Evolutionary conservation across 1,139 yeast species (phyloP), one percentile per base, ranked within the genome.

Genomic region (Yamadazyma epiphylla): DNA sequence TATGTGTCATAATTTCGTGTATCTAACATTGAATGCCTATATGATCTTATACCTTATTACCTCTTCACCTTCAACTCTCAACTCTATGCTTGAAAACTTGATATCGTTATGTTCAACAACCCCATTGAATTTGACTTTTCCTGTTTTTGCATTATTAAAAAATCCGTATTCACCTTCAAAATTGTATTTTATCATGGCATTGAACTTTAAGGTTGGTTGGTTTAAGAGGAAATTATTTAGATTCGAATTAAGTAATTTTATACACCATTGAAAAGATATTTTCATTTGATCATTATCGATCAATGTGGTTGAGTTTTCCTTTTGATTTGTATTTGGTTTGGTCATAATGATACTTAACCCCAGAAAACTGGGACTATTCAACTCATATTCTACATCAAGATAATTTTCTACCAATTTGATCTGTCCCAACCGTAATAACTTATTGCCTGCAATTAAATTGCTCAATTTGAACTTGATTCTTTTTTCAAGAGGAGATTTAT

Each of bases 311-410:
- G 13, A 8, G 13, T 25, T 7, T 17, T 17, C 20, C 20, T 17
- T 17, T n/a, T n/a, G n/a, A n/a, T n/a, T n/a, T n/a, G n/a, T n/a
- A 10, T 10, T 7, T 10, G 20, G 22, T 6, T 26, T 26, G 5
- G 14, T 20, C 24, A 34, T 15, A 14, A 28, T 25, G n/a, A 32
- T 16, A 2, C 25, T 27, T 6, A 43, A 26, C 1, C 48, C 48
- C 3, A 40, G 34, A 11, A 43, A 28, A 1, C 36, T 33, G 3
- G 48, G 48, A 19, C 36, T 36, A 24, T 42, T 38, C 2, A 42
- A 28, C 9, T 29, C 22, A 22, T 39, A 41, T 9, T 26, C 17
- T 21, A 36, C 34, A 6, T 30, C 22, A 6, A 29, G 14, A 15
- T 25, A 21, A 24, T 29, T 32, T n/a, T 38, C 37, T 5, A 23